Conservation (phyloP, 805 yeast genomes). For the Jamesozyma jinghongensis region DNA sequence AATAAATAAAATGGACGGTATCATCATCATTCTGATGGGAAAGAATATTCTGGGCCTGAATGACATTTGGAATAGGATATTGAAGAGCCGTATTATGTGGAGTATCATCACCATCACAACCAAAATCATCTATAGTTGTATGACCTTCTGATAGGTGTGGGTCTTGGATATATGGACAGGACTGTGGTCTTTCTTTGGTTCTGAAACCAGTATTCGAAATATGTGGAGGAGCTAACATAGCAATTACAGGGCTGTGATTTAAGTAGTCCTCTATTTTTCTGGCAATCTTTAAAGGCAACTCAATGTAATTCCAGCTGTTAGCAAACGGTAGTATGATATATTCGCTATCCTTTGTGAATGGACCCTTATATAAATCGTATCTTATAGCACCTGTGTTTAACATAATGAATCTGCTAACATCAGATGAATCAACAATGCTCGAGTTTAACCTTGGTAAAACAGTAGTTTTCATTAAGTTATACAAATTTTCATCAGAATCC, state of each 20-base stretch:
- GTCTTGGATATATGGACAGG: constrained; percentile 19
- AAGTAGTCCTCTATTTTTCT: constrained; percentile 42
- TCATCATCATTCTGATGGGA: constrained; percentile 12
- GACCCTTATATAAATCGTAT: constrained; percentile 78
- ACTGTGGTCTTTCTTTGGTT: background rate
- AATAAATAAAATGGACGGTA: constrained; percentile 63
- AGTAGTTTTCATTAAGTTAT: constrained; percentile 45
- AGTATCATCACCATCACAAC: constrained; percentile 81
- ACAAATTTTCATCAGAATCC: constrained; percentile 48
- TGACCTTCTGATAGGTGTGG: constrained; percentile 52
- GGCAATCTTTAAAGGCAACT: constrained; percentile 53
- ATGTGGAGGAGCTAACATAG: constrained; percentile 13
- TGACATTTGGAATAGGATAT: constrained; percentile 70
- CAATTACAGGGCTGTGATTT: constrained; percentile 37
- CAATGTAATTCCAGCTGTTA: constrained; percentile 65
- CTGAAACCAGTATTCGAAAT: background rate
- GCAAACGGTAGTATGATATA: constrained; percentile 79
- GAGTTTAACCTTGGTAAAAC: constrained; percentile 39
- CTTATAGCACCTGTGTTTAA: constrained; percentile 85
- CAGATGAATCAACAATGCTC: constrained; percentile 19
- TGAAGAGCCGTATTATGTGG: constrained; percentile 49
- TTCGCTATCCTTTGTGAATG: constrained; percentile 70
- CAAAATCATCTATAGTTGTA: constrained; percentile 76
- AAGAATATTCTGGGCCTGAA: constrained; percentile 36
- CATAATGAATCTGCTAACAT: constrained; percentile 42